Percentiles rank a stretch among this genome's conserved stretches.
phyloP scores from a whole-genome alignment of 768 basidiomycete species.

The Scleroderma citrinum region DNA sequence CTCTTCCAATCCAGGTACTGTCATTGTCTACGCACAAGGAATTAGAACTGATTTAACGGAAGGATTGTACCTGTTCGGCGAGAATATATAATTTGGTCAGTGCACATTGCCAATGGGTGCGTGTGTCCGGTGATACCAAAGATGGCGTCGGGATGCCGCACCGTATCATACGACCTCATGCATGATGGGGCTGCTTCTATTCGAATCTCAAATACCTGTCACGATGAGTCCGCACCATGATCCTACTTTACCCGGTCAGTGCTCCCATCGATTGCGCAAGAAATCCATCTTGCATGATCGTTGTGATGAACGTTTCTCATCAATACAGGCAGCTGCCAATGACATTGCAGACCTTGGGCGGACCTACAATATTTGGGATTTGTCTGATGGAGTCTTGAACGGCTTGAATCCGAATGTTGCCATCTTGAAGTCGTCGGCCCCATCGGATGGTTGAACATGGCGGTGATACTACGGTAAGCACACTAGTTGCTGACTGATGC shows the following conservation, averaged over 20 bases:
- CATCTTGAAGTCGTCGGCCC: neutral
- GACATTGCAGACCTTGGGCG: neutral
- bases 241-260: neutral
- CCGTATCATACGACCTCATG: neutral
- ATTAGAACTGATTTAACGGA: neutral
- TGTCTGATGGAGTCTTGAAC: slow-evolving; percentile 15
- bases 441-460: no score
- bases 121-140: neutral
- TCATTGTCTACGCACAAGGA: neutral
- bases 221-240: neutral
- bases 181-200: neutral
- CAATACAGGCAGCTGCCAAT: neutral
- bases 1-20: neutral
- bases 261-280: neutral
- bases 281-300: no score
- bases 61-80: neutral
- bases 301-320: neutral
- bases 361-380: slow-evolving; percentile 12
- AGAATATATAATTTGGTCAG: no score
- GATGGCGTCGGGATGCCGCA: slow-evolving; percentile 1
- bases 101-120: neutral
- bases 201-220: neutral
- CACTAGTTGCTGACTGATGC: no score
- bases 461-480: no score
- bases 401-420: neutral